phyloP scores from a whole-genome alignment of 2,329 filamentous ascomycete species.

The Cladosporium oxysporum region DNA sequence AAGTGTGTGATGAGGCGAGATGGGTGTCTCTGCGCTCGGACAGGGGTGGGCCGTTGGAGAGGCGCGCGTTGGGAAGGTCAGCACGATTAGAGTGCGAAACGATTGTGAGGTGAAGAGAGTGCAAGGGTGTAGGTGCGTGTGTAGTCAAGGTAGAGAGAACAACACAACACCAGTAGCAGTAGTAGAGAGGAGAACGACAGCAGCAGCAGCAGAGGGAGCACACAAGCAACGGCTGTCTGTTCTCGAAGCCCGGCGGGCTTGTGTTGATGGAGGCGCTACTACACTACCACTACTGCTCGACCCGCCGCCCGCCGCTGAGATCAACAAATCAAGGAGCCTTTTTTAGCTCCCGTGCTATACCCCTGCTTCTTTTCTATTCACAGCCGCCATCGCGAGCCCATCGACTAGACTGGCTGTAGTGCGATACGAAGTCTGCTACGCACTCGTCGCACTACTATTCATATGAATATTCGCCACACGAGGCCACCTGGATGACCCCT shows the following conservation, averaged over 20 bases:
- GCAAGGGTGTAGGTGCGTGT: background rate
- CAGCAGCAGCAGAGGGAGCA: background rate
- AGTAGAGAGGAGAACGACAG: constrained; percentile 5
- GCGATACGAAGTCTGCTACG: background rate
- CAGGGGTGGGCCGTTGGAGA: background rate
- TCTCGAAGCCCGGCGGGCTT: constrained; percentile 2
- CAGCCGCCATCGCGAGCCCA: background rate
- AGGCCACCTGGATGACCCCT: background rate
- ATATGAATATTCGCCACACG: background rate
- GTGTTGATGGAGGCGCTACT: constrained; percentile 11
- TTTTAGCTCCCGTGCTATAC: background rate
- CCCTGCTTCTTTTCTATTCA: constrained; percentile 7
- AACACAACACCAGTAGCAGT: constrained; percentile 1
- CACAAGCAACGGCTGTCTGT: background rate
- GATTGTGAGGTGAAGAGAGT: constrained; percentile 6
- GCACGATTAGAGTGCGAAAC: constrained; percentile 17
- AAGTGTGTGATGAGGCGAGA: background rate
- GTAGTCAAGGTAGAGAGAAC: background rate
- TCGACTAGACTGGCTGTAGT: background rate
- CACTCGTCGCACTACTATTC: background rate
- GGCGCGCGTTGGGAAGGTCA: constrained; percentile 18
- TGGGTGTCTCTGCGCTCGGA: background rate
- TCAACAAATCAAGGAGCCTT: constrained; percentile 4
- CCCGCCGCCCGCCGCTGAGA: background rate
- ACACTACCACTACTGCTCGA: background rate